Evolutionary conservation across 805 yeast species (phyloP), one percentile per base, ranked within the genome.

Genomic region (Scheffersomyces ergatensis): DNA sequence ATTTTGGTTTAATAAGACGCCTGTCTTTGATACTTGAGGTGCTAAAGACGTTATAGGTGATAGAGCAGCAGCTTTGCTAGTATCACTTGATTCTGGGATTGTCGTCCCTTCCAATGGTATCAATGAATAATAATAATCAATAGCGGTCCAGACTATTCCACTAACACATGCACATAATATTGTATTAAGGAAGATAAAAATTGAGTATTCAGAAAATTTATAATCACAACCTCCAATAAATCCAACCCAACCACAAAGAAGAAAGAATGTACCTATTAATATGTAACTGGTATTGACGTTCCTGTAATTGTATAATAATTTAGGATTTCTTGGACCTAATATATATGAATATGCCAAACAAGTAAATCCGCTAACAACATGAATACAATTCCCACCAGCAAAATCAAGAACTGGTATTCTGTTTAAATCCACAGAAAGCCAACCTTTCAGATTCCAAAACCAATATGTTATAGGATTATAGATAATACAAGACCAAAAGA

Each of bases 361-460:
- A 8, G 76, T 70, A 40, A 69, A 67, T n/a, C 76, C 76, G 47
- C 73, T 63, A 3, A 69, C 72, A 25, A 68, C 53, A 43, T 70
- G 76, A n/a, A 70, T 59, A 46, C 72, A 65, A 34, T 58, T 64
- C 9, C 74, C 76, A 9, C 76, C 76, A 5, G 76, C 74, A 54
- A 69, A 70, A 46, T 70, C 76, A 9, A 68, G 51, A 3, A 68
- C 74, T 0, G 74, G 73, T 3, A 64, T 44, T 24, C 43, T 51
- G 13, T 48, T 43, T 14, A 55, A 49, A 39, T 67, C 67, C 1
- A 60, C 51, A 0, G 71, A 64, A 3, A 70, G 56, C 74, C 74
- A 70, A 8, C 76, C 76, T 36, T 66, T 56, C 17, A 48, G 40
- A 46, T 68, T 69, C 76, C 76, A 70, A 44, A 66, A 62, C 76